Percentiles rank a stretch among this genome's conserved stretches.
Evolutionary conservation across 148 eudicot species (phyloP).

Genomic region (Amaranthus palmeri): DNA sequence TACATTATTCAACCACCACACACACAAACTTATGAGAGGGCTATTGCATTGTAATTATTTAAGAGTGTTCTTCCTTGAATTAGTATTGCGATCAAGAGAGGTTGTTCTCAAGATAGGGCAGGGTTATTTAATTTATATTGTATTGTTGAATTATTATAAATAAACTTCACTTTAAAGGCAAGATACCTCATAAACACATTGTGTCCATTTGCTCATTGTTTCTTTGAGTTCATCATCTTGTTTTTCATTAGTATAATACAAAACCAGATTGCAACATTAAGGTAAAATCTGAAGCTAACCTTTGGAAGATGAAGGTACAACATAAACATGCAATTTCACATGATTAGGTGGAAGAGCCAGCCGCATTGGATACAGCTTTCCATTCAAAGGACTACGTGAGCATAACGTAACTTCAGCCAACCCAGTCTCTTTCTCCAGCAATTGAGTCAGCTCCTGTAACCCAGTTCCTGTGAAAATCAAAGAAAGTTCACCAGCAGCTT

Average conservation of each 20-base stretch:
- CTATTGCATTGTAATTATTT: no score
- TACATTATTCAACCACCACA: no score
- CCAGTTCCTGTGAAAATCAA: slow-evolving; percentile 54
- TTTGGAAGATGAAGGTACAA: slow-evolving; percentile 75
- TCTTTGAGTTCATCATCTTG: background rate
- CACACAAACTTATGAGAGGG: no score
- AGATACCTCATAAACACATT: no score
- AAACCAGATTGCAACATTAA: background rate
- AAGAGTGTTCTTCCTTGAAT: no score
- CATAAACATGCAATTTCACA: slow-evolving; percentile 58
- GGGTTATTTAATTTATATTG: no score
- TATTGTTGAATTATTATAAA: no score
- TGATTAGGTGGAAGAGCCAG: slow-evolving; percentile 86
- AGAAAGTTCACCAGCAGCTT: slow-evolving; percentile 41
- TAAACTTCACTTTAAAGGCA: no score
- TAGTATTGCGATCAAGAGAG: no score
- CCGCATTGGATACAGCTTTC: slow-evolving; percentile 72
- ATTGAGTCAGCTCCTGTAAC: slow-evolving; percentile 51
- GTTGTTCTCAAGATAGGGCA: no score
- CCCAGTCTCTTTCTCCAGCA: slow-evolving; percentile 74
- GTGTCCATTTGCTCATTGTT: no score
- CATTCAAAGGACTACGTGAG: slow-evolving; percentile 57
- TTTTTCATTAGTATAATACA: background rate
- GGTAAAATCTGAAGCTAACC: slow-evolving; percentile 38
- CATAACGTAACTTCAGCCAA: slow-evolving; percentile 52